Percentiles rank a stretch among this genome's conserved stretches.
These are phyloP conservation scores for Trichoderma atrobrunneum DNA, from an alignment of 2,329 filamentous ascomycete genomes.

Conservation along the genomic window DNA sequence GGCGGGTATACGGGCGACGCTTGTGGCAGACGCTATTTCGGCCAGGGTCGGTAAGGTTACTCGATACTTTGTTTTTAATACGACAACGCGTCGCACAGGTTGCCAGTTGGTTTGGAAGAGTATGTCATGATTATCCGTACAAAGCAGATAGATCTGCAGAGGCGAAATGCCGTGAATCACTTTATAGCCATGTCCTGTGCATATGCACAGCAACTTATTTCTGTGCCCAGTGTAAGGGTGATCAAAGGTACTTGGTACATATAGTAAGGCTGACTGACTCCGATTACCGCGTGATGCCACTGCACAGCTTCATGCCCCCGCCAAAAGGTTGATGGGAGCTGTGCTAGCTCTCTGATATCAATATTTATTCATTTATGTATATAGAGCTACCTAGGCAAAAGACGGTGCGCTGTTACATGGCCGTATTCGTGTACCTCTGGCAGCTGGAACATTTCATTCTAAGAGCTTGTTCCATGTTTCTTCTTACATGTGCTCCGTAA, in stretches of 20 bases:
- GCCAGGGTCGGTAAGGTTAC: constrained; percentile 17
- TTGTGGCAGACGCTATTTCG: constrained; percentile 9
- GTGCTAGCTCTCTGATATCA: not conserved
- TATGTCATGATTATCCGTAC: not conserved
- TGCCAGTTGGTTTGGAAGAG: not conserved
- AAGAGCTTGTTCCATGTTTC: not conserved
- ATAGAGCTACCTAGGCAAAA: not conserved
- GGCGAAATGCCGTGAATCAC: not conserved
- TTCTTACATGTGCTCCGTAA: not conserved
- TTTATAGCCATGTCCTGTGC: not conserved
- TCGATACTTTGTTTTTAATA: constrained; percentile 10
- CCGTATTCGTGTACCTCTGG: not conserved
- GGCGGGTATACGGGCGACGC: not conserved
- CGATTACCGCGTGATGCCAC: not conserved
- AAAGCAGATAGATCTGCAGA: not conserved
- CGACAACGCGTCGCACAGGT: not conserved
- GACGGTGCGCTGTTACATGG: fast-evolving
- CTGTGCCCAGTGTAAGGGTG: not conserved
- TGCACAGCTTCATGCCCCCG: not conserved
- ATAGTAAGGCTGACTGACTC: not conserved
- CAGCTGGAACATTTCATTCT: not conserved
- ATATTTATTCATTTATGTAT: not conserved
- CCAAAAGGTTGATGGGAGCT: not conserved
- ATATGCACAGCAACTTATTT: not conserved
- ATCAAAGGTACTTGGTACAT: not conserved